These are phyloP conservation scores for Barbatosphaeria neglecta DNA, from an alignment of 495 filamentous ascomycete genomes.

Conservation along the genomic window DNA sequence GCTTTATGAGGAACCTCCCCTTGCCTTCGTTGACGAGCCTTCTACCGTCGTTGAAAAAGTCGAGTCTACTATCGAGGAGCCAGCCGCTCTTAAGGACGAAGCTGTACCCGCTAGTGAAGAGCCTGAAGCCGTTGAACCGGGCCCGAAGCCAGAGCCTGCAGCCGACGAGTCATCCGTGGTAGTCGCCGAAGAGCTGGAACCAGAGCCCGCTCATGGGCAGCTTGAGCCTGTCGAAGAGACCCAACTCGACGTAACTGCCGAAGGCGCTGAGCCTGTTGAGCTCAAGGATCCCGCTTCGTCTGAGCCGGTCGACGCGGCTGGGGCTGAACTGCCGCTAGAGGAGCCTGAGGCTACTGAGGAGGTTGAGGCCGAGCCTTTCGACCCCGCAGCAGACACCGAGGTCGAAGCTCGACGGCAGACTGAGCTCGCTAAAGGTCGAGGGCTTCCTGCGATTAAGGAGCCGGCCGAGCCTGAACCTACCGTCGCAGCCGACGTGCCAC, in stretches of 20 bases:
- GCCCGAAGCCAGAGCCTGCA: background rate
- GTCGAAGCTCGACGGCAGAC: background rate
- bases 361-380: background rate
- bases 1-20: background rate
- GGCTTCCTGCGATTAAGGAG: background rate
- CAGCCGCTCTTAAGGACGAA: background rate
- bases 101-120: background rate
- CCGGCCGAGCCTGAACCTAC: background rate
- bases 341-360: background rate
- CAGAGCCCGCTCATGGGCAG: background rate
- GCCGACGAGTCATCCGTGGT: background rate
- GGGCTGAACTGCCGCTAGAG: no score
- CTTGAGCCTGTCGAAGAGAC: background rate
- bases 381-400: no score
- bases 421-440: background rate
- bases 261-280: no score
- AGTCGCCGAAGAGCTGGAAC: background rate
- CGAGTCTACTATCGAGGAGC: background rate
- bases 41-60: background rate
- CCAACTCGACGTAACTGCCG: no score
- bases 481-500: background rate
- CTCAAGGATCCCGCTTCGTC: no score
- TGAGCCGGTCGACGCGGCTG: background rate
- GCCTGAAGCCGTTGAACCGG: background rate
- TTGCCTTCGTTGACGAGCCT: background rate